Percentiles rank a stretch among this genome's conserved stretches.
phyloP scores from a whole-genome alignment of 305 asterid genomes.

The Fraxinus latifolia region DNA sequence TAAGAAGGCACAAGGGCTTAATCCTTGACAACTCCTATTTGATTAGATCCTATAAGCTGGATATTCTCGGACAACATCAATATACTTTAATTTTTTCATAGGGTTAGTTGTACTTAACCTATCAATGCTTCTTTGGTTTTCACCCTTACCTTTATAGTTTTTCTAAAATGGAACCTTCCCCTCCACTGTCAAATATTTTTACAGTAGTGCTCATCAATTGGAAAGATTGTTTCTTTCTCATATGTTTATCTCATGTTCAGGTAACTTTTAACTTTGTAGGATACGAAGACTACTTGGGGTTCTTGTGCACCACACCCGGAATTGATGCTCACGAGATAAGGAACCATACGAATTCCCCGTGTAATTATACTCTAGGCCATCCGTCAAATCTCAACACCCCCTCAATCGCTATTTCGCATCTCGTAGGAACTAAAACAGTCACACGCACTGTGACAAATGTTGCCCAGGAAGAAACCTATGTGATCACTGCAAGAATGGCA shows the following conservation, averaged over 20 bases:
- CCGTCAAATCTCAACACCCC: slow-evolving; percentile 88
- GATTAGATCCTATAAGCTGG: neutral
- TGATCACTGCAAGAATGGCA: slow-evolving; percentile 86
- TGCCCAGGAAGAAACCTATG: slow-evolving; percentile 87
- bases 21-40: neutral
- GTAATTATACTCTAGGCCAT: slow-evolving; percentile 87
- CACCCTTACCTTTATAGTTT: neutral
- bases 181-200: neutral
- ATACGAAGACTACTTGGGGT: slow-evolving; percentile 84
- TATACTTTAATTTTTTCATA: neutral
- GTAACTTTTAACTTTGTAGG: slow-evolving; percentile 39
- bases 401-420: slow-evolving; percentile 79
- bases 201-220: neutral
- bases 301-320: slow-evolving; percentile 92
- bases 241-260: neutral
- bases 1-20: neutral
- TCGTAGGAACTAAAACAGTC: slow-evolving; percentile 79
- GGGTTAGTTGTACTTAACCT: neutral
- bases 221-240: neutral
- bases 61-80: neutral
- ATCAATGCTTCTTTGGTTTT: neutral
- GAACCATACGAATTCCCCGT: slow-evolving; percentile 70
- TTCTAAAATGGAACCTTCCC: neutral
- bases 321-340: slow-evolving; percentile 59
- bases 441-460: slow-evolving; percentile 82